A percentile compares a stretch with the other conserved stretches of the same genome.
Conservation (phyloP, 352 stramenopile genomes). For the Globisporangium alternatum region DNA sequence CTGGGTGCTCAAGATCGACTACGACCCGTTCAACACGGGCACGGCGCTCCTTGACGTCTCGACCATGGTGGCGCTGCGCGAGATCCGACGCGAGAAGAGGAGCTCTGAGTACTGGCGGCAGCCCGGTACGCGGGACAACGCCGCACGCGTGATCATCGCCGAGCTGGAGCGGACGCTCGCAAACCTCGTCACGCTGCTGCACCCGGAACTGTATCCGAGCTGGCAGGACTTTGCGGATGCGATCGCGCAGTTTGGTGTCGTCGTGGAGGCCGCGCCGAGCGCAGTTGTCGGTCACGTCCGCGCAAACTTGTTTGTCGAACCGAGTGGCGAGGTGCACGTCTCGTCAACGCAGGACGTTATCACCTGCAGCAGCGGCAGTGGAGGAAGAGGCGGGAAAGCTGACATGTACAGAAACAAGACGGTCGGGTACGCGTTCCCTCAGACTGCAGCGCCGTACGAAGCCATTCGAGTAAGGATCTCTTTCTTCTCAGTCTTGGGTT, state of each 20-base stretch:
- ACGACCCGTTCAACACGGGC: conserved; percentile 64
- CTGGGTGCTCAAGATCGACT: conserved; percentile 85
- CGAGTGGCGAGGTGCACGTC: conserved; percentile 59
- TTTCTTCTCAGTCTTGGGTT: neutral
- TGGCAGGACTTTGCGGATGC: conserved; percentile 59
- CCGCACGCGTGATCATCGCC: conserved; percentile 45
- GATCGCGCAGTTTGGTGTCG: conserved; percentile 66
- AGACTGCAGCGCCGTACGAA: conserved; percentile 69
- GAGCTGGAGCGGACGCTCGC: conserved; percentile 56
- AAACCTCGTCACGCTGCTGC: conserved; percentile 19
- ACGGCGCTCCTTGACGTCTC: conserved; percentile 68
- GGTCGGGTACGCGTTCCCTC: conserved; percentile 73
- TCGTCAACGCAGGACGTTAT: conserved; percentile 71
- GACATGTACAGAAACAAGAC: conserved; percentile 27
- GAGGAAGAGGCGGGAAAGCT: conserved; percentile 9
- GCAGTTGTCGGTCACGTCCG: conserved; percentile 46
- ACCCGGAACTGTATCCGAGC: conserved; percentile 52
- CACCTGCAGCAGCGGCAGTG: conserved; percentile 8
- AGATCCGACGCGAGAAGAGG: conserved; percentile 63
- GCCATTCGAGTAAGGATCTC: conserved; percentile 43
- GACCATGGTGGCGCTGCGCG: conserved; percentile 47
- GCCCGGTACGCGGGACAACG: conserved; percentile 54
- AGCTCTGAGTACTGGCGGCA: conserved; percentile 69
- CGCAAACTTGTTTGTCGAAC: conserved; percentile 79
- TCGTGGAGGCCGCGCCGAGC: conserved; percentile 72